Percentiles rank a stretch among this genome's conserved stretches.
These are phyloP conservation scores for Fomitopsis schrenkii DNA, from an alignment of 1,284 basidiomycete species.

Conservation along the genomic window DNA sequence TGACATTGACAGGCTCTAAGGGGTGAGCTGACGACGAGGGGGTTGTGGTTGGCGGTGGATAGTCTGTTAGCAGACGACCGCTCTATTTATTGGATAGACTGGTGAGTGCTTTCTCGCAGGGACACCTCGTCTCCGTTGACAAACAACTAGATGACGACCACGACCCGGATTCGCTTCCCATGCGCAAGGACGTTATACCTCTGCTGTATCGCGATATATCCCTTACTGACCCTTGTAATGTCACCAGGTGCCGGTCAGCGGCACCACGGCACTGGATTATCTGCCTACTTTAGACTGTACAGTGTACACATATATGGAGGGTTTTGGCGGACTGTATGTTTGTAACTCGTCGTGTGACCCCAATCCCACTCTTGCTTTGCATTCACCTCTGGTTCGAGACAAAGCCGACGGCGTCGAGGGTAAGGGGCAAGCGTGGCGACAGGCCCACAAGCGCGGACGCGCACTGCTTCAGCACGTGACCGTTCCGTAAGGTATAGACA, in stretches of 20 bases:
- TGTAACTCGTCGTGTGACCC: neutral
- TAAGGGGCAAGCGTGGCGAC: too few relatives aligned
- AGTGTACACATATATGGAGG: neutral
- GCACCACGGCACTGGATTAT: neutral
- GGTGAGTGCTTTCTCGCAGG: neutral
- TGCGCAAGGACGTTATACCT: neutral
- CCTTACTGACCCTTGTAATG: neutral
- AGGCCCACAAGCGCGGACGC: neutral
- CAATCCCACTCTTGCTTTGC: too few relatives aligned
- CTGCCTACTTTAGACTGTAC: neutral
- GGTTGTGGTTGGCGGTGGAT: neutral
- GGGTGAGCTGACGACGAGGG: neutral
- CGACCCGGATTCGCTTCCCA: neutral
- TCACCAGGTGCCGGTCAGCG: neutral
- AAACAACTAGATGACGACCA: neutral
- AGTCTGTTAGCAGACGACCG: neutral
- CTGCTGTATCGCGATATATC: neutral
- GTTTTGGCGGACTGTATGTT: neutral
- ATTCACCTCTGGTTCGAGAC: too few relatives aligned
- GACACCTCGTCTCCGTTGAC: neutral
- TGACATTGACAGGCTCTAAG: neutral
- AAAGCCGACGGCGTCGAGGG: too few relatives aligned
- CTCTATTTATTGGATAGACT: slow-evolving; percentile 3
- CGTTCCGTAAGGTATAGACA: neutral
- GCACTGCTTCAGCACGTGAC: neutral